Evolutionary conservation across 345 rosid species (phyloP).

Genomic region (Turnera subulata): DNA sequence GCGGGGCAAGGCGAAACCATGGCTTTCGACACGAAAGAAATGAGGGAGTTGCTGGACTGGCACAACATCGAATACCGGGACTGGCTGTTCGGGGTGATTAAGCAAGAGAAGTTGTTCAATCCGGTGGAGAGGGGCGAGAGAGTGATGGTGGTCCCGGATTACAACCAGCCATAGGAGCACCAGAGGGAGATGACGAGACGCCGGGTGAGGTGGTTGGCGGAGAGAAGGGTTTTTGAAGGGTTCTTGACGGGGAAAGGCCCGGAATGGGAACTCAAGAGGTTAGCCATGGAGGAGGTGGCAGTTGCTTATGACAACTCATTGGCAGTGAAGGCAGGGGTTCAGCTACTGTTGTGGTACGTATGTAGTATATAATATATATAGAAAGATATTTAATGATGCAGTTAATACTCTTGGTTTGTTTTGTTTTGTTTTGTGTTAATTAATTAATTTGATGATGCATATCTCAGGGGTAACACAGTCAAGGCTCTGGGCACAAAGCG

Average conservation of each 20-base stretch:
- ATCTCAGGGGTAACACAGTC: constrained; percentile 77
- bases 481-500: constrained; percentile 76
- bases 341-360: constrained; percentile 67
- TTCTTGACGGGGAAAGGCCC: constrained; percentile 64
- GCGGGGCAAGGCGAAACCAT: constrained; percentile 56
- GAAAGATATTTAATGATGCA: no score
- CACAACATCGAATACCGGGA: constrained; percentile 73
- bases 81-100: constrained; percentile 68
- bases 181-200: constrained; percentile 82
- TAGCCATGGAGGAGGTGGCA: constrained; percentile 53
- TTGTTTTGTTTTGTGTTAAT: not conserved
- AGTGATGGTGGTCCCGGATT: constrained; percentile 68
- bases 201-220: constrained; percentile 52
- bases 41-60: constrained; percentile 68
- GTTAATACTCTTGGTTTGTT: no score
- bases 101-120: constrained; percentile 65
- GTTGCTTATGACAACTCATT: constrained; percentile 69
- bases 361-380: no score
- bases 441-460: no score
- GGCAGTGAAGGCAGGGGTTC: constrained; percentile 81
- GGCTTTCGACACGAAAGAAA: constrained; percentile 52
- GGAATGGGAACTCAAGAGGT: constrained; percentile 55
- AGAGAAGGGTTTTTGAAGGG: constrained; percentile 59
- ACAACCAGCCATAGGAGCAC: constrained; percentile 87
- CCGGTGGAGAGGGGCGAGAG: constrained; percentile 58